Evolutionary conservation across 345 rosid species (phyloP).

Genomic region (Acer negundo): DNA sequence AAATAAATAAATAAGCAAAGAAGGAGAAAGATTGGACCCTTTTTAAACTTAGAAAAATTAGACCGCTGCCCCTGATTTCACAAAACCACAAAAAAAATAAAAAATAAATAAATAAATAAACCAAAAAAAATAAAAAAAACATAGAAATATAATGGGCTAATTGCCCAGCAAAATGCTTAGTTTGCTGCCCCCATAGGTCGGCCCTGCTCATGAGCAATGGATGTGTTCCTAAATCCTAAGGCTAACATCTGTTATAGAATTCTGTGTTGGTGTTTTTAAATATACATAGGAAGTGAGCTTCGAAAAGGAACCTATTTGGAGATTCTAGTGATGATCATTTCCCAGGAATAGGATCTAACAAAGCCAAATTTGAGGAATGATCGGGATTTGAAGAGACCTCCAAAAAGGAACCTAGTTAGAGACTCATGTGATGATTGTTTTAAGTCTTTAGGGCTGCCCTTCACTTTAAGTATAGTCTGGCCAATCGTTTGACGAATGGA

Average conservation of each 20-base stretch:
- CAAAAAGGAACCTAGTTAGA: conserved; percentile 76
- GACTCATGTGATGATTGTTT: conserved; percentile 68
- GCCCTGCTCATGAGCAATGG: background rate
- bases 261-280: background rate
- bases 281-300: conserved; percentile 22
- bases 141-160: too few relatives aligned
- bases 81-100: too few relatives aligned
- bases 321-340: background rate
- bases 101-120: too few relatives aligned
- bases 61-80: too few relatives aligned
- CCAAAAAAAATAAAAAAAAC: too few relatives aligned
- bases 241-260: background rate
- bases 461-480: conserved; percentile 84
- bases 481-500: conserved; percentile 77
- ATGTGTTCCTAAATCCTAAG: conserved; percentile 17
- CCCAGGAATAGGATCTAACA: conserved; percentile 80
- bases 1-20: too few relatives aligned
- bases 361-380: conserved; percentile 88
- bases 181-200: too few relatives aligned
- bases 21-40: too few relatives aligned
- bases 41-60: too few relatives aligned
- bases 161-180: too few relatives aligned
- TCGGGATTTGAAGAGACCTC: conserved; percentile 83
- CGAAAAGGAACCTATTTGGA: too few relatives aligned
- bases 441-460: conserved; percentile 52